Percentiles rank a stretch among this genome's conserved stretches.
These are phyloP conservation scores for Lepidopterella palustris DNA, from an alignment of 495 filamentous ascomycete genomes.

Conservation along the genomic window DNA sequence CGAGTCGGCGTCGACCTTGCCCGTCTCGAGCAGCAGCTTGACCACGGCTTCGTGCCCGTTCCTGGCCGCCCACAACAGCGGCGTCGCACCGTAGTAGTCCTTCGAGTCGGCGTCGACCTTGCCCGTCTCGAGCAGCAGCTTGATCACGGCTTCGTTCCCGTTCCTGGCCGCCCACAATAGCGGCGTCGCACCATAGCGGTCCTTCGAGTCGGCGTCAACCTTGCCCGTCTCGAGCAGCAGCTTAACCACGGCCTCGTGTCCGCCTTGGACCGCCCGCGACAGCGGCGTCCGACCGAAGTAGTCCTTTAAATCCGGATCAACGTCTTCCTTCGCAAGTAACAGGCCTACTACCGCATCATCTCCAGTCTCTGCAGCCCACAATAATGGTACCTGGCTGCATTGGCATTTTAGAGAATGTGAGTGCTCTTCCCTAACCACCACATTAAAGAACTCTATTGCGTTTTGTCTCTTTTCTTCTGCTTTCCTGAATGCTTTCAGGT, in stretches of 20 bases:
- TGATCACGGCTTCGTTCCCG: no score
- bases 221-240: background rate
- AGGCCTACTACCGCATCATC: background rate
- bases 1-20: no score
- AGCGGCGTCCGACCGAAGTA: background rate
- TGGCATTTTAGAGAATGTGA: background rate
- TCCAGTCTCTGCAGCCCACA: background rate
- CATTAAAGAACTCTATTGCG: background rate
- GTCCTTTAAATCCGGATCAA: background rate
- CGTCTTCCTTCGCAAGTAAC: background rate
- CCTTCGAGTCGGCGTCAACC: background rate
- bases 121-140: background rate
- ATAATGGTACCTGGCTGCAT: background rate
- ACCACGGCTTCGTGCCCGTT: no score
- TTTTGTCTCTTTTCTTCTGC: conserved; percentile 22
- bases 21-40: background rate
- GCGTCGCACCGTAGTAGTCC: background rate
- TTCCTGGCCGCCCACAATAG: background rate
- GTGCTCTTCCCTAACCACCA: background rate
- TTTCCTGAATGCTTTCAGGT: conserved; percentile 17
- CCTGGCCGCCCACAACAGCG: background rate
- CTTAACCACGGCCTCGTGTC: background rate
- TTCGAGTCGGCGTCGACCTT: background rate
- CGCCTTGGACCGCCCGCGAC: background rate
- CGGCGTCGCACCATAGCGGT: background rate